A percentile compares a stretch with the other conserved stretches of the same genome.
Evolutionary conservation across 2,329 filamentous ascomycete species (phyloP).

Genomic region (Ophiostoma novo-ulmi): DNA sequence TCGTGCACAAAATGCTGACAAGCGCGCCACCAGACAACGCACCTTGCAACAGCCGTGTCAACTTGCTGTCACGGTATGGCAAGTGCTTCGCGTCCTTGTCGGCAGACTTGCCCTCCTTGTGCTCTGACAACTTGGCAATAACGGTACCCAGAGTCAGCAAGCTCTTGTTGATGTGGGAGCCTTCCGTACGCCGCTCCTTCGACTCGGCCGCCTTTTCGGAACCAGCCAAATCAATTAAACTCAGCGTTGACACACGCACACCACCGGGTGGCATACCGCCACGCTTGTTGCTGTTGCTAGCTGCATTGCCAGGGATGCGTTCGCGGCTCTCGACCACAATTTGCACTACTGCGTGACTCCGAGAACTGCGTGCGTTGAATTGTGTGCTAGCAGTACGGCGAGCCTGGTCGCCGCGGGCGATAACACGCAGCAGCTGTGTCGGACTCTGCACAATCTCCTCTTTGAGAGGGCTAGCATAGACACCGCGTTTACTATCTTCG

Average conservation of each 20-base stretch:
- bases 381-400: constrained; percentile 89
- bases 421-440: constrained; percentile 88
- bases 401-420: constrained; percentile 87
- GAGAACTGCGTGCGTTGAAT: constrained; percentile 92
- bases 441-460: constrained; percentile 99
- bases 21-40: constrained; percentile 89
- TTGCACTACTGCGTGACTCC: constrained; percentile 96
- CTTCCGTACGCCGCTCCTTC: constrained; percentile 89
- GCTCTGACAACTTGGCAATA: constrained; percentile 84
- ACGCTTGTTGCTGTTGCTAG: constrained; percentile 56
- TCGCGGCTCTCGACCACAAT: constrained; percentile 97
- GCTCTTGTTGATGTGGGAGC: constrained; percentile 98
- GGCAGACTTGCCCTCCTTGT: constrained; percentile 71
- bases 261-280: constrained; percentile 73
- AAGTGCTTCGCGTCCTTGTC: constrained; percentile 89
- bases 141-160: constrained; percentile 91
- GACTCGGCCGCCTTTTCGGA: constrained; percentile 94
- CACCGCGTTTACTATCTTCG: constrained; percentile 91
- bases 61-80: constrained; percentile 94
- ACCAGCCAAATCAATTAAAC: constrained; percentile 91
- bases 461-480: constrained; percentile 92
- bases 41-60: constrained; percentile 86
- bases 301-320: constrained; percentile 57
- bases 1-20: constrained; percentile 95
- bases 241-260: constrained; percentile 90